Evolutionary conservation across 148 eudicot genomes (phyloP).

Genomic region (Spergularia marina): DNA sequence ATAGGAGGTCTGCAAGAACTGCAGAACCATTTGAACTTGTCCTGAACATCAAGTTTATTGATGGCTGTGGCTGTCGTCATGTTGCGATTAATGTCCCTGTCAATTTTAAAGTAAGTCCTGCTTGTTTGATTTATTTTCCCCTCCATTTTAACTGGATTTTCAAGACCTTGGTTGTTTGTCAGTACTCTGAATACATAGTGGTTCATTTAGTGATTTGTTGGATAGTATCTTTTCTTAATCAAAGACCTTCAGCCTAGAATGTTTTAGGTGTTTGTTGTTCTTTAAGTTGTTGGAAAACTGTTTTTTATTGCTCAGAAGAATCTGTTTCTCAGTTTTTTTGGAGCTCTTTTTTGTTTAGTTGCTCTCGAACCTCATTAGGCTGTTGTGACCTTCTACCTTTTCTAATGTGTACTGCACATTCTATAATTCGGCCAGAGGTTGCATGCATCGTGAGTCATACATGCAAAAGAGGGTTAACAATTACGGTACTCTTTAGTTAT

Average conservation of each 20-base stretch:
- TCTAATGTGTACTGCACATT: too few species aligned
- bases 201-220: not conserved
- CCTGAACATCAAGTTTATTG: slow-evolving; percentile 70
- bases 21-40: slow-evolving; percentile 61
- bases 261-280: not conserved
- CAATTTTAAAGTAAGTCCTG: slow-evolving; percentile 66
- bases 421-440: too few species aligned
- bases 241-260: not conserved
- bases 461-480: too few species aligned
- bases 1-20: slow-evolving; percentile 62
- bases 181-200: not conserved
- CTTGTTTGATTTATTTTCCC: not conserved
- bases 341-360: not conserved
- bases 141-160: not conserved
- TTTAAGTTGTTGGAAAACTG: not conserved
- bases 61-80: slow-evolving; percentile 67
- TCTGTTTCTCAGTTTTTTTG: not conserved
- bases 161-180: not conserved
- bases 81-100: slow-evolving; percentile 56
- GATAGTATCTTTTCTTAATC: not conserved
- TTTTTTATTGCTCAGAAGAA: not conserved
- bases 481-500: not conserved
- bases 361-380: too few species aligned
- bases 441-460: too few species aligned
- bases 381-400: too few species aligned